Conservation (phyloP, 441 rosid genomes). For the Arabidopsis lyrata region DNA sequence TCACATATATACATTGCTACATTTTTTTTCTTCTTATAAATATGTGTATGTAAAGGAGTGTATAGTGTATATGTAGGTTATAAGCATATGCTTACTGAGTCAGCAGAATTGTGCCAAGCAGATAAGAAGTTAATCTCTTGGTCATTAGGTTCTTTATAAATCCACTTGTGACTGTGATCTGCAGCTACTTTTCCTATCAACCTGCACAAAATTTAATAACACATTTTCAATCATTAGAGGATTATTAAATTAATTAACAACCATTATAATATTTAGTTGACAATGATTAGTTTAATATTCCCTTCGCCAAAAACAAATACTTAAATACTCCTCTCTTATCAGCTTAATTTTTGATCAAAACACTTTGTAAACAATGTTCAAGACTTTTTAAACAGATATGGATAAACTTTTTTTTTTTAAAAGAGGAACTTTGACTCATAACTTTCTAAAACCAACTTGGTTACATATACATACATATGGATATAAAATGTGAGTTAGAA, state of each 20-base stretch:
- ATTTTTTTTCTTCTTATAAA: no score
- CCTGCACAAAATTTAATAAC: constrained; percentile 50
- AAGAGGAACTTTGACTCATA: constrained; percentile 34
- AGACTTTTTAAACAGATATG: not conserved
- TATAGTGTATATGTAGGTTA: not conserved
- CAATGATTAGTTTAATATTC: constrained; percentile 24
- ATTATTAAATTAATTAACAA: constrained; percentile 33
- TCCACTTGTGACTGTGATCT: constrained; percentile 97
- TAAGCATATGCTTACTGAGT: constrained; percentile 66
- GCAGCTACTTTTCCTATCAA: constrained; percentile 96
- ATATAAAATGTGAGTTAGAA: constrained; percentile 31
- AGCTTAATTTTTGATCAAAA: not conserved
- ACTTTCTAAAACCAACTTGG: constrained; percentile 34
- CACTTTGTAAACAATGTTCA: constrained; percentile 7
- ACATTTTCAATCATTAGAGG: constrained; percentile 39
- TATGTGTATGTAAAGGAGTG: not conserved
- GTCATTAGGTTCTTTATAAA: constrained; percentile 92
- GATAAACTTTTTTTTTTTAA: no score
- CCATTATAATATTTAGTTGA: constrained; percentile 33
- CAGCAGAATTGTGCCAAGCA: constrained; percentile 94
- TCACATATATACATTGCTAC: not conserved
- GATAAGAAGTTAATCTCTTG: constrained; percentile 96
- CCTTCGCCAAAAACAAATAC: not conserved
- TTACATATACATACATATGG: constrained; percentile 32
- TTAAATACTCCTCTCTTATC: constrained; percentile 2